Conservation (phyloP, 2,329 filamentous ascomycete species). For the Colletotrichum somersetense region DNA sequence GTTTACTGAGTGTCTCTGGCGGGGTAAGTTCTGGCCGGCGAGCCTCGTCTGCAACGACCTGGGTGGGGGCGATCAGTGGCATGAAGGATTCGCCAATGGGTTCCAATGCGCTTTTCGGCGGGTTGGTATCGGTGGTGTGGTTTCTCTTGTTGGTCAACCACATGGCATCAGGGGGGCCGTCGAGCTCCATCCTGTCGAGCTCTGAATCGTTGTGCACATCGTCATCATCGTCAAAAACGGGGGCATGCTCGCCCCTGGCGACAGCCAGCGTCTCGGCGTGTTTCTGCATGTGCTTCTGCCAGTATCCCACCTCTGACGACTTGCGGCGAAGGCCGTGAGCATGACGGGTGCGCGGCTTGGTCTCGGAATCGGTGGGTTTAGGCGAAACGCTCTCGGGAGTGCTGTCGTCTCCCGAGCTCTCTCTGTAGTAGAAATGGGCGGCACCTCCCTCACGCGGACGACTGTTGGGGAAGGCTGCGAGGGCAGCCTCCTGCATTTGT, state of each 20-base stretch:
- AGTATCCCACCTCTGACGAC: conserved; percentile 77
- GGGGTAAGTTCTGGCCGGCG: conserved; percentile 28
- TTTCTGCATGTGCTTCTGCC: conserved; percentile 83
- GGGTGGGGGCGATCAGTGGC: conserved; percentile 35
- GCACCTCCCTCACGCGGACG: conserved; percentile 77
- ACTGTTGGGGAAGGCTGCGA: conserved; percentile 82
- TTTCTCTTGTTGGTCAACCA: conserved; percentile 55
- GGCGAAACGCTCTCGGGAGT: conserved; percentile 55
- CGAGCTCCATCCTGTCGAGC: conserved; percentile 58
- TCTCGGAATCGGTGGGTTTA: conserved; percentile 45
- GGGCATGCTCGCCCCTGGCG: conserved; percentile 50
- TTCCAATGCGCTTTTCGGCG: conserved; percentile 1
- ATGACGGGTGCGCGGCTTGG: conserved; percentile 39
- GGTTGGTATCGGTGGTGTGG: conserved; percentile 29
- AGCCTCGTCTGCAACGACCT: conserved; percentile 20
- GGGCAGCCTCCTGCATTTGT: conserved; percentile 81
- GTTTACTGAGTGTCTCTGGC: conserved; percentile 20
- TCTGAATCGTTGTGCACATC: conserved; percentile 52
- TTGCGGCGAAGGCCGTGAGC: conserved; percentile 62
- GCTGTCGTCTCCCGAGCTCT: conserved; percentile 71
- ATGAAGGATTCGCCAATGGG: conserved; percentile 42
- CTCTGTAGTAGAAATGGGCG: conserved; percentile 77
- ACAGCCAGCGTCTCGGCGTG: conserved; percentile 76
- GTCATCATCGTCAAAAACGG: conserved; percentile 45
- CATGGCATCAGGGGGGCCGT: conserved; percentile 55